Conservation (phyloP, 371 early-diverging fungal genomes). For the Phascolomyces articulosus region DNA sequence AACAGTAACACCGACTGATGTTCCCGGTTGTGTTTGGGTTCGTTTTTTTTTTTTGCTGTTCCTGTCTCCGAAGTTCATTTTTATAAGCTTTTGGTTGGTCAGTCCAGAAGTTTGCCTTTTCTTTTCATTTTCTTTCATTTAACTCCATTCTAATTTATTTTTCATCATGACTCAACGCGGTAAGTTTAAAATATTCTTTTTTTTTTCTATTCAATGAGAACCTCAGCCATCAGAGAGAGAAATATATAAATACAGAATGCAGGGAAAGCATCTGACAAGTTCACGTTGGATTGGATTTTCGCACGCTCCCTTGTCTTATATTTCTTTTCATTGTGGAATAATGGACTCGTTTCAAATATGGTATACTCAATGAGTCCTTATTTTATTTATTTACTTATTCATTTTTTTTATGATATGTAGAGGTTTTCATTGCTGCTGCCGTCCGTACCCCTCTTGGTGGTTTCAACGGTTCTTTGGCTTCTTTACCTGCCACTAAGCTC, state of each 20-base stretch:
- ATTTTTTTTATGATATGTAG: constrained; percentile 28
- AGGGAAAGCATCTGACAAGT: neutral
- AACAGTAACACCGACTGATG: constrained; percentile 4
- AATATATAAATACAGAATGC: too few relatives aligned
- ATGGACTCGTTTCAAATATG: neutral
- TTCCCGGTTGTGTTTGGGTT: neutral
- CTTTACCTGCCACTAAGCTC: constrained; percentile 85
- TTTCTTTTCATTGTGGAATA: too few relatives aligned
- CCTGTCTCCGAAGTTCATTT: neutral
- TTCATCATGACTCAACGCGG: constrained; percentile 18
- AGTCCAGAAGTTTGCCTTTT: neutral
- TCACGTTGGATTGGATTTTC: neutral
- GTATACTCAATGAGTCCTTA: neutral
- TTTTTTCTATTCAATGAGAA: too few relatives aligned
- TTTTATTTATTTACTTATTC: too few relatives aligned
- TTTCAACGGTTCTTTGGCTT: constrained; percentile 89
- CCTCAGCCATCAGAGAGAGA: too few relatives aligned
- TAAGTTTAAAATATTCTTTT: neutral
- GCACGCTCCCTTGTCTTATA: neutral
- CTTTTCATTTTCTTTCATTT: neutral
- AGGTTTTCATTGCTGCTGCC: constrained; percentile 89
- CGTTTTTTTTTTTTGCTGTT: neutral
- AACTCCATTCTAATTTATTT: neutral
- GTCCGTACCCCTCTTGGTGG: constrained; percentile 95
- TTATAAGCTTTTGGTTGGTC: neutral